Base-by-base conservation (phyloP, 495 filamentous ascomycete genomes). In the Recurvomyces mirabilis region DNA sequence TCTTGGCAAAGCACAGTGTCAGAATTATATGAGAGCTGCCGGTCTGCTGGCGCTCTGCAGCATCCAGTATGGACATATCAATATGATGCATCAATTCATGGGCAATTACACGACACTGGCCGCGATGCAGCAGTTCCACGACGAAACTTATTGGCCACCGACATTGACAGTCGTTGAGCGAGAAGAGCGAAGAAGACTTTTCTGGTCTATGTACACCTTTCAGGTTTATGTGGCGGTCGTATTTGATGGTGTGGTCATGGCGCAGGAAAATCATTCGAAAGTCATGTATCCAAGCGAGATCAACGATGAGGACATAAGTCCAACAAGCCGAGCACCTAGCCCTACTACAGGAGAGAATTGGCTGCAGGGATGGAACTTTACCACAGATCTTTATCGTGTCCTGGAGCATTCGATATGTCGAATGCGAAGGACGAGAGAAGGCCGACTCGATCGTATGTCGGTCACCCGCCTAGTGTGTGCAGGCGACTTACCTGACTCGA, bases 151-250 rank as follows among this genome's bases (percentile, higher is more conserved):
- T 15, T 74, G 70, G 70, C 68, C 68, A 3, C 55, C 54, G 23
- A 55, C 58, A 21, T 59, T 70, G n/a, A 55, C 52, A 35, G 45
- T 60, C 3, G 57, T 71, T 17, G 70, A 74, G 43, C 58, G 45
- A 13, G 70, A 74, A 44, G 62, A 71, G 44, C 52, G 70, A 20
- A 58, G 69, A 40, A 55, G 70, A 56, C 45, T 73, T 63, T 71
- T 71, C 46, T 74, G 71, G 71, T 69, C 70, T 21, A 70, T 69
- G 24, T 74, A 74, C 47, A 66, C 64, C 4, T 44, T 74, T 3
- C 70, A 74, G 37, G 60, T 74, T 29, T 72, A 66, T 53, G 62
- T 64, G 5, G 63, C 64, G 6, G 62, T 70, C 30, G 67, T 73
- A 18, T 73, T 65, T 65, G 62, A 63, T 23, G 58, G 62, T n/a